Evolutionary conservation across 2,329 filamentous ascomycete species (phyloP).

Genomic region (Nigrospora sphaerica): DNA sequence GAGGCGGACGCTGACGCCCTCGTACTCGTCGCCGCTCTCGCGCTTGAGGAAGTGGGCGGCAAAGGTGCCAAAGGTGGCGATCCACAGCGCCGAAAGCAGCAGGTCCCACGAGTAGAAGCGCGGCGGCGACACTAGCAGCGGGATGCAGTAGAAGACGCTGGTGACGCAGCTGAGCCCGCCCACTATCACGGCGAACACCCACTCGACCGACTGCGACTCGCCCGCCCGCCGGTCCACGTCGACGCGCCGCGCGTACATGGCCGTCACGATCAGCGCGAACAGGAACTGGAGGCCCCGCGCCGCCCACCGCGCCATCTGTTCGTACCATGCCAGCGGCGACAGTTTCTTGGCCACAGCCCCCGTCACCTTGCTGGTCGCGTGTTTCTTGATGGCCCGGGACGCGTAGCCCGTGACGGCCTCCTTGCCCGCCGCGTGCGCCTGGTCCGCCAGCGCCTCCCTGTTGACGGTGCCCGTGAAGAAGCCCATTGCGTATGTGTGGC

Average conservation of each 20-base stretch:
- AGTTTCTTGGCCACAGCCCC: no score
- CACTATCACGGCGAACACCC: slow-evolving; percentile 57
- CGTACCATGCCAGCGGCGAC: no score
- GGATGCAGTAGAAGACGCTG: slow-evolving; percentile 31
- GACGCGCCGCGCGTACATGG: slow-evolving; percentile 61
- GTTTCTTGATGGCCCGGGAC: no score
- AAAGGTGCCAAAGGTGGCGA: slow-evolving; percentile 66
- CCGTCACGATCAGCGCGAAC: slow-evolving; percentile 60
- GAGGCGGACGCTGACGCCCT: slow-evolving; percentile 30
- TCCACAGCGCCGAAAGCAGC: slow-evolving; percentile 43
- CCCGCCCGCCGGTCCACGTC: slow-evolving; percentile 29
- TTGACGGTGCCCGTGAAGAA: no score
- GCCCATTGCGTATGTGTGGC: no score
- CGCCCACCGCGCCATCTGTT: no score
- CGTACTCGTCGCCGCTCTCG: slow-evolving; percentile 42
- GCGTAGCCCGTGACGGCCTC: no score
- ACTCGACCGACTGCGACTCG: slow-evolving; percentile 43
- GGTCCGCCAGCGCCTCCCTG: no score
- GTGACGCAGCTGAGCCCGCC: slow-evolving; percentile 48
- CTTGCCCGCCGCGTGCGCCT: no score
- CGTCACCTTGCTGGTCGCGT: no score
- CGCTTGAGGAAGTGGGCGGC: slow-evolving; percentile 61
- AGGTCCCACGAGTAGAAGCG: slow-evolving; percentile 38
- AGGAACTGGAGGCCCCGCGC: slow-evolving; percentile 64
- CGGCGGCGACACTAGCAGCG: slow-evolving; percentile 12